Percentiles rank a stretch among this genome's conserved stretches.
Conservation (phyloP, 352 stramenopile genomes). For the Phytophthora sansomeana region DNA sequence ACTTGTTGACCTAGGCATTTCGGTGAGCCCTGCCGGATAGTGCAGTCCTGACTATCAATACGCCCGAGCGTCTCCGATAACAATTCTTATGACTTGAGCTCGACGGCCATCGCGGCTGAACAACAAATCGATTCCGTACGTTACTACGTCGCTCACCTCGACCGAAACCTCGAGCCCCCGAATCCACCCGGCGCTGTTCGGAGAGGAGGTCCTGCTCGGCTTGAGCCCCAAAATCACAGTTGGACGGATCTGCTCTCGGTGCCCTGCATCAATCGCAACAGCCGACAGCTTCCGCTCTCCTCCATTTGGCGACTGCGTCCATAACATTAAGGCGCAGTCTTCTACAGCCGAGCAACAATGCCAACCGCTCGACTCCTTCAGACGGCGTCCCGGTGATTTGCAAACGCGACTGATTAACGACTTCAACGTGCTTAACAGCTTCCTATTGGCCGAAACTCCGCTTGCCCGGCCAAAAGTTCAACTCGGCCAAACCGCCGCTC, state of each 20-base stretch:
- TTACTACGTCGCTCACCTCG: too few relatives aligned
- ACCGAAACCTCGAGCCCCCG: neutral
- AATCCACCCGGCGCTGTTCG: neutral
- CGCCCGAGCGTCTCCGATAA: too few relatives aligned
- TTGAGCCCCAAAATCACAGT: constrained; percentile 6
- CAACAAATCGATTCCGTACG: too few relatives aligned
- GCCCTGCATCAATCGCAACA: neutral
- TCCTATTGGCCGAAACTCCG: constrained; percentile 16
- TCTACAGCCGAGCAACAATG: neutral
- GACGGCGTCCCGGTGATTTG: constrained; percentile 7
- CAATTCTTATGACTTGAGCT: neutral
- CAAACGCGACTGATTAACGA: constrained; percentile 10
- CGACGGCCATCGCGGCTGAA: neutral
- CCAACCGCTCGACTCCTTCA: neutral
- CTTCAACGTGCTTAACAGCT: constrained; percentile 21
- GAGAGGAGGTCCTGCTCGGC: constrained; percentile 6
- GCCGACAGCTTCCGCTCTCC: too few relatives aligned
- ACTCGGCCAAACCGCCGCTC: neutral
- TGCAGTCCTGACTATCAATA: too few relatives aligned
- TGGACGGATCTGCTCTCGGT: constrained; percentile 13
- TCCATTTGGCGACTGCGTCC: too few relatives aligned
- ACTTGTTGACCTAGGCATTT: constrained; percentile 7
- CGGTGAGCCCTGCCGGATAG: neutral
- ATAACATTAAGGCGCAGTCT: too few relatives aligned
- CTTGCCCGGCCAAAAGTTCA: constrained; percentile 21